Base-by-base conservation (phyloP, 306 rosid species). In the Datisca glomerata region DNA sequence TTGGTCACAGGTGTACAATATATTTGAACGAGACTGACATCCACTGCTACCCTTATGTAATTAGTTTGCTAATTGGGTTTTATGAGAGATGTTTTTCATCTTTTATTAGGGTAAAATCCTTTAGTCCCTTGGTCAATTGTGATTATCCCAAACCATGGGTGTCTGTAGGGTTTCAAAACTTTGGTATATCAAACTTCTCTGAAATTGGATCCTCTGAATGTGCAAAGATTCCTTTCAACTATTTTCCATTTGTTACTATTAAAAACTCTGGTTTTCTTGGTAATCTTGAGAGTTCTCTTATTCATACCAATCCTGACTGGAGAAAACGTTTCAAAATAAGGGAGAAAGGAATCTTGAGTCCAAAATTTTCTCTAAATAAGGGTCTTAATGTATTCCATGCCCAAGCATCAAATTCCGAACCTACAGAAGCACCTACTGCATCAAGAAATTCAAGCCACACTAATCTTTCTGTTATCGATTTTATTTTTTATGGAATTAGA, bases 151-250 rank as follows among this genome's bases (percentile, higher is more conserved):
- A 63, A 48, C 29, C 18, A 6, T 38, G 49, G 36, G 27, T 72
- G 29, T 51, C 29, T 63, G 49, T 64, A 65, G 76, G 64, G 43
- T 58, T 60, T 48, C 72, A 70, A 51, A 80, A 56, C 61, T 89
- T 89, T 65, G 97, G 97, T 28, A 70, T 79, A 68, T 83, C 97
- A 21, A 89, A 89, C 68, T 89, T 76, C 65, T 46, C 69, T 27
- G 80, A 83, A 50, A 27, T 36, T 41, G 95, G 75, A 35, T 74
- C 79, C 29, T 24, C 67, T 47, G 93, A 71, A 55, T 60, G 66
- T 69, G 69, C 78, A 50, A 65, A 78, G 67, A 83, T 89, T 59
- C 86, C 86, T n/a, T 18, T 74, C 47, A 76, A 74, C 54, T 52
- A 29, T 53, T 89, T 83, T 63, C 97, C 97, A 2, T 87, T 89